Conservation (phyloP, 768 basidiomycete genomes). For the Hericium alpestre region DNA sequence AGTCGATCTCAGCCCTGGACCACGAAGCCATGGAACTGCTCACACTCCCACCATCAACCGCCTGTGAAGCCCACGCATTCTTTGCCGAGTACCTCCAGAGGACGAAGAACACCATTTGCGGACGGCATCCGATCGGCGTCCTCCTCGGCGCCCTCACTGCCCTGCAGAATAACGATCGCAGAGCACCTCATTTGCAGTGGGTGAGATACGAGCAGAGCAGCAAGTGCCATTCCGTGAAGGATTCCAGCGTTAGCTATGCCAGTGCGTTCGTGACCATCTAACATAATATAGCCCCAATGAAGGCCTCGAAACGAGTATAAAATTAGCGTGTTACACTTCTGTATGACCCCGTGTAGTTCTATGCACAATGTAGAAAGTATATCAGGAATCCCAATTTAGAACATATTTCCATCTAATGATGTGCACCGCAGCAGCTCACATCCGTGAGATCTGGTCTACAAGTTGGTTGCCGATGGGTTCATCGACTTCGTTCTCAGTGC, state of each 20-base stretch:
- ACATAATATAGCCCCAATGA: background rate
- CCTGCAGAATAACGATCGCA: conserved; percentile 33
- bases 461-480: conserved; percentile 46
- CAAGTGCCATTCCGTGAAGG: conserved; percentile 49
- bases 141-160: conserved; percentile 65
- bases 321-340: background rate
- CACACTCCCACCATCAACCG: conserved; percentile 42
- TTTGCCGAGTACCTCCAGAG: conserved; percentile 59
- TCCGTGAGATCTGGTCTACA: conserved; percentile 5
- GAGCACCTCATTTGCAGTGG: conserved; percentile 49
- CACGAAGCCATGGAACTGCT: conserved; percentile 76
- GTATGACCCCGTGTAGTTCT: background rate
- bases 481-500: conserved; percentile 49
- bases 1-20: conserved; percentile 77
- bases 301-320: background rate
- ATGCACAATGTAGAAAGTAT: background rate
- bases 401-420: background rate
- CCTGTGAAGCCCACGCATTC: conserved; percentile 41
- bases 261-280: conserved; percentile 74
- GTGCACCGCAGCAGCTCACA: conserved; percentile 1
- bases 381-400: background rate
- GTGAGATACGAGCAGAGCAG: conserved; percentile 93
- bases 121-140: conserved; percentile 91
- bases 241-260: conserved; percentile 95
- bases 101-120: conserved; percentile 95